Evolutionary conservation across 2,329 filamentous ascomycete genomes (phyloP), one percentile per base, ranked within the genome.

Genomic region (Fusarium cyanostomum): DNA sequence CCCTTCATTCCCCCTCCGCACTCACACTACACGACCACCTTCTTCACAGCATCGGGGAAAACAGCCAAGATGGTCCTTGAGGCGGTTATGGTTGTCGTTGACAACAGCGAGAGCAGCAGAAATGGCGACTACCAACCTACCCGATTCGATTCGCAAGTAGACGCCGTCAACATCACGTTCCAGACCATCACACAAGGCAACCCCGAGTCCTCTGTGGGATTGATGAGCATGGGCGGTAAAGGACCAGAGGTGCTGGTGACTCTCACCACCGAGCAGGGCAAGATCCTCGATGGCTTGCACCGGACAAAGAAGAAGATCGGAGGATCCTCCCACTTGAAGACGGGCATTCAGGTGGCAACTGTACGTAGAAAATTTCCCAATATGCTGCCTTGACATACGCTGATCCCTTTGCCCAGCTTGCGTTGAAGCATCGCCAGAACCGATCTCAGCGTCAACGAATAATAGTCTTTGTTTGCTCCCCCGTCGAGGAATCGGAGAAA

Each of bases 61-160:
- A 72, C 78, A 78, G 80, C 78, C 88, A 94, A 85, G 75, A 99
- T 99, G 95, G 92, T 90, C 81, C 89, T 99, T 80, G 95, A 99
- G 89, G 96, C 95, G 82, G 96, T 96, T 65, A 98, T 99, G 94
- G 92, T 99, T 79, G 89, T 98, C 85, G 92, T 98, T 74, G 95
- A 99, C 86, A 99, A 98, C 85, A 97, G 94, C 83, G 95, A 99
- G 83, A 94, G 91, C 82, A 96, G 92, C 83, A 89, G 95, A 77
- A 99, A 99, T 81, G 95, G 96, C 75, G 95, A 99, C 78, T 86
- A 84, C 78, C 91, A 92, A 74, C 94, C 95, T 57, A 96, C 94
- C 69, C 89, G 95, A 79, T 99, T 94, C 85, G 93, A 97, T 80
- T 93, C 95, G 71, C 95, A 99, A 84, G 86, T 92, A 71, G 95